phyloP scores from a whole-genome alignment of 257 asterid species.

The Solanum corneliomulleri region DNA sequence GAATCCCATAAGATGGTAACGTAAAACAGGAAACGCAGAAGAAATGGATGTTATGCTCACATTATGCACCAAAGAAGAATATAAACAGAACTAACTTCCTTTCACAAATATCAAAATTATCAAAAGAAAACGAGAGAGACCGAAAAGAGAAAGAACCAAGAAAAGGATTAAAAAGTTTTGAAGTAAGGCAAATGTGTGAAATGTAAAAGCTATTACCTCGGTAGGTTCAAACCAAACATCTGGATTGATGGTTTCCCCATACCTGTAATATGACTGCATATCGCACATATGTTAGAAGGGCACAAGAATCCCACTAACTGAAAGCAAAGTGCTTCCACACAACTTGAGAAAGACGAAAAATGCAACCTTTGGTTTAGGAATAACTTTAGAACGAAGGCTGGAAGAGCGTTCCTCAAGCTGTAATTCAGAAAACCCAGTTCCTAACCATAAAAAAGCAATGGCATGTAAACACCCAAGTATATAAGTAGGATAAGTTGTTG shows the following conservation, averaged over 20 bases:
- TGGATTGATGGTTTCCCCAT: conserved; percentile 59
- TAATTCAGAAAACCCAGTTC: conserved; percentile 90
- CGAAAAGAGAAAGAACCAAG: background rate
- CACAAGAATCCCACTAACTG: background rate
- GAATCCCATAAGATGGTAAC: background rate
- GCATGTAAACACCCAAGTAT: background rate
- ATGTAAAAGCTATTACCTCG: conserved; percentile 45
- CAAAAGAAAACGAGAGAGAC: background rate
- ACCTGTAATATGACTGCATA: conserved; percentile 78
- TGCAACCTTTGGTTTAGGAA: conserved; percentile 71
- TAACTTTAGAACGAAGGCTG: conserved; percentile 77
- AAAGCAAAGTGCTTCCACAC: background rate
- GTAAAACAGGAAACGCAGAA: background rate
- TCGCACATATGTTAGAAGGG: conserved; percentile 4
- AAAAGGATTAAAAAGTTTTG: background rate
- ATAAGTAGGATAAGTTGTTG: background rate
- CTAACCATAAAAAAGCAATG: conserved; percentile 19
- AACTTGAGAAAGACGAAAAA: background rate
- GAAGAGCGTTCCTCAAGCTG: conserved; percentile 84
- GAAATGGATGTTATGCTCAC: background rate
- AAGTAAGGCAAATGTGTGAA: background rate
- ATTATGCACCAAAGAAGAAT: background rate
- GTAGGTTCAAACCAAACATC: conserved; percentile 98
- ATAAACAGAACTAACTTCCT: background rate
- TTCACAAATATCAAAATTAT: background rate